Percentiles rank a stretch among this genome's conserved stretches.
Evolutionary conservation across 2,329 filamentous ascomycete genomes (phyloP).

Genomic region (Sordariomycetes sp.): DNA sequence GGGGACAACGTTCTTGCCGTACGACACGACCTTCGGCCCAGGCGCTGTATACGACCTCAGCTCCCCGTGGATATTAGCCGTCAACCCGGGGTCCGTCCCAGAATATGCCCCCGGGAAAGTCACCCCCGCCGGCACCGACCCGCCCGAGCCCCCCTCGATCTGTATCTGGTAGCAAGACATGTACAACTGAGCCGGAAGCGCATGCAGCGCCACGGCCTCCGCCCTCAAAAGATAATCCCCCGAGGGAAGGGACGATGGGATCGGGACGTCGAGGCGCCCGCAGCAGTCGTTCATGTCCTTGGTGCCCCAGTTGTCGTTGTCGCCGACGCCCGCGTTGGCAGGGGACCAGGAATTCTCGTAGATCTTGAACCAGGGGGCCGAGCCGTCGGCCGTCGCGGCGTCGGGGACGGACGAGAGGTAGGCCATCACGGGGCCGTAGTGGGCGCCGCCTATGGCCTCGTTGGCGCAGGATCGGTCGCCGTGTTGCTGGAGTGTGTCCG

Average conservation of each 20-base stretch:
- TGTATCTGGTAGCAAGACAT: constrained; percentile 24
- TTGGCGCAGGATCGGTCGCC: constrained; percentile 28
- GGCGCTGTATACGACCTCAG: constrained; percentile 25
- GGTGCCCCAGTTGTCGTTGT: constrained; percentile 29
- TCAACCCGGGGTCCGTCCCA: constrained; percentile 28
- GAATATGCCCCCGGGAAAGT: constrained; percentile 29
- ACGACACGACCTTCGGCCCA: constrained; percentile 24
- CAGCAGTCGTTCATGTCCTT: constrained; percentile 24
- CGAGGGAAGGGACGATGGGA: constrained; percentile 16
- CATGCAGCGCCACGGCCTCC: constrained; percentile 33
- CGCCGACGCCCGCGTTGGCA: constrained; percentile 19
- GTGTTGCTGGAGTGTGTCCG: constrained; percentile 18
- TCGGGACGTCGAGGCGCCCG: constrained; percentile 25
- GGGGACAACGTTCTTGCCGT: constrained; percentile 22
- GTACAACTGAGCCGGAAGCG: constrained; percentile 24
- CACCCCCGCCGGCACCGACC: constrained; percentile 16
- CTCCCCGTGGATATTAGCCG: constrained; percentile 30
- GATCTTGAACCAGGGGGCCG: constrained; percentile 37
- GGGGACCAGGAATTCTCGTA: constrained; percentile 30
- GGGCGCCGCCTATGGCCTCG: constrained; percentile 38
- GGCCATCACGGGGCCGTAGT: constrained; percentile 38
- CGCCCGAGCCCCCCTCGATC: constrained; percentile 12
- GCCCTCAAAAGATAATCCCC: constrained; percentile 32
- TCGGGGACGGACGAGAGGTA: constrained; percentile 36
- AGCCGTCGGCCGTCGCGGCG: constrained; percentile 27